Base-by-base conservation (phyloP, 352 stramenopile species). In the Globisporangium takayamanum region DNA sequence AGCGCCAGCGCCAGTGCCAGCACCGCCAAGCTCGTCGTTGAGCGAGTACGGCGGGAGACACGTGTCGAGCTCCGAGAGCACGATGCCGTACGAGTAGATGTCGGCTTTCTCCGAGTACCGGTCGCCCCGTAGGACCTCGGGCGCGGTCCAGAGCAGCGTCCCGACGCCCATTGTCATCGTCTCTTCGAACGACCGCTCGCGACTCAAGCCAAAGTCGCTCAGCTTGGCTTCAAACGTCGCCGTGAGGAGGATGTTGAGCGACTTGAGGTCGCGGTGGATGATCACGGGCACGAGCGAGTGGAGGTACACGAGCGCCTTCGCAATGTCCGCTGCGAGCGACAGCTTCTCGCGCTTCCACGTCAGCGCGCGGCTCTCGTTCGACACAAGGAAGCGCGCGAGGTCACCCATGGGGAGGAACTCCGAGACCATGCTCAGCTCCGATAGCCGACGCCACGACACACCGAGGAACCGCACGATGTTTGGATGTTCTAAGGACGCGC, bases 381-480 rank as follows among this genome's bases (percentile, higher is more conserved):
- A 72, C 6, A 74, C 70, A 8, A 88, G 49, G n/a, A 87, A 55
- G 14, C 69, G 51, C 11, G 70, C 73, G 39, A 90, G 48, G 60
- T 90, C 80, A 20, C 80, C 80, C 55, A 69, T 63, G 14, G 67
- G 54, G 65, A 90, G 75, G 53, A 84, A 87, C 62, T 90, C 80
- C 3, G 72, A 80, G 12, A 90, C 64, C 36, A 81, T 84, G 28
- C 68, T 80, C 22, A 90, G 45, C 25, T 90, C 76, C 0, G 70
- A 68, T 5, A 86, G 55, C 12, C 61, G 63, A 12, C 64, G 69
- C 80, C 80, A 90, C n/a, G 78, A 72, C 2, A 88, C 39, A 3
- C 80, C 75, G 16, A 88, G 68, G 50, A 88, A 89, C 6, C 66
- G 70, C 25, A 88, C 80, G n/a, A 89, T 87, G 57, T 86, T 87